A percentile compares a stretch with the other conserved stretches of the same genome.
Conservation (phyloP, 345 rosid genomes). For the Syzygium jambos region DNA sequence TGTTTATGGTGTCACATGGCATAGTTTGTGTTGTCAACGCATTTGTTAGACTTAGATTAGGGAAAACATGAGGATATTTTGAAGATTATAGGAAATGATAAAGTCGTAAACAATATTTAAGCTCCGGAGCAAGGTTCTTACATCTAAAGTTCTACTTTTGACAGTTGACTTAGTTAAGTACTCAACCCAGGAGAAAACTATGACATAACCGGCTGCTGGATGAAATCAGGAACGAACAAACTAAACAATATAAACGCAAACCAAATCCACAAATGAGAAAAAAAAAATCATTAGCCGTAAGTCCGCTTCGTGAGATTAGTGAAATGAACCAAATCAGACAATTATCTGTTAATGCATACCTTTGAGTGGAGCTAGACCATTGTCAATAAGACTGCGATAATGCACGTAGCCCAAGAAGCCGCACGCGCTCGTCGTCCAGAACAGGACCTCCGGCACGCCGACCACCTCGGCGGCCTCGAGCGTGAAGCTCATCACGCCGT, state of each 20-base stretch:
- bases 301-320: not conserved
- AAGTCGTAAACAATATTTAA: no score
- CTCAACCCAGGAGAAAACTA: no score
- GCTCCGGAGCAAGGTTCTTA: no score
- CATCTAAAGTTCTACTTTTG: no score
- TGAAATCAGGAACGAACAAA: no score
- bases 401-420: slow-evolving; percentile 17
- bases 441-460: slow-evolving; percentile 20
- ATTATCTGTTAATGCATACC: slow-evolving; percentile 10
- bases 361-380: slow-evolving; percentile 26
- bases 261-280: not conserved
- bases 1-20: no score
- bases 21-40: no score
- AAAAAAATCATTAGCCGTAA: not conserved
- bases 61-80: no score
- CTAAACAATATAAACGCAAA: not conserved
- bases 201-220: no score
- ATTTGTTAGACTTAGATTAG: no score
- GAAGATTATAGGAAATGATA: no score
- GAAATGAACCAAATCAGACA: not conserved
- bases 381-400: slow-evolving; percentile 10
- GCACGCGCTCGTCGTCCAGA: slow-evolving; percentile 37
- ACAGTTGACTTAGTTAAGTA: no score
- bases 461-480: slow-evolving; percentile 23
- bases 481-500: slow-evolving; percentile 30